Evolutionary conservation across 495 filamentous ascomycete species (phyloP).

Genomic region (Lineolata rhizophorae): DNA sequence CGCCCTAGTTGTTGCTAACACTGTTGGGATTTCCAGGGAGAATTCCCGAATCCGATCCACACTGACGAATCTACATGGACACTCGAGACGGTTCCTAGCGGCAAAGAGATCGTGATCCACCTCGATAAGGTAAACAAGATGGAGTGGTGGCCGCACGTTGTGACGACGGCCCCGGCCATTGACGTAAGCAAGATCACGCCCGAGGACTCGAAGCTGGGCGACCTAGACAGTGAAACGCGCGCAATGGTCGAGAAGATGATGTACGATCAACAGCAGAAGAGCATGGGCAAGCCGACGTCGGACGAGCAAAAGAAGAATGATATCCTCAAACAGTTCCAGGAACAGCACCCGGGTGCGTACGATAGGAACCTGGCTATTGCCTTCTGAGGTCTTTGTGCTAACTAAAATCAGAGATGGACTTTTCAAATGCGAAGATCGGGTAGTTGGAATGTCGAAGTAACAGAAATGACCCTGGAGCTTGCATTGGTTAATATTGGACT

Average conservation of each 20-base stretch:
- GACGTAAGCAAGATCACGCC: conserved; percentile 89
- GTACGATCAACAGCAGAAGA: conserved; percentile 96
- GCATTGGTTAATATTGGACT: too few relatives aligned
- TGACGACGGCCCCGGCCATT: conserved; percentile 65
- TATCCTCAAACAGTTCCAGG: conserved; percentile 79
- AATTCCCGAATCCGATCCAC: conserved; percentile 57
- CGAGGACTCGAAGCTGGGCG: conserved; percentile 71
- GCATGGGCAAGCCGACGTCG: conserved; percentile 64
- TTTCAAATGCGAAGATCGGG: conserved; percentile 53
- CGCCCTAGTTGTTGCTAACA: too few relatives aligned
- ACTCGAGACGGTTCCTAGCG: conserved; percentile 42
- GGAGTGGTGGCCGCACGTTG: conserved; percentile 93
- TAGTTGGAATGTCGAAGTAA: too few relatives aligned
- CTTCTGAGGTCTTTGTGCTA: not conserved
- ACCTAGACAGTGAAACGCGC: conserved; percentile 88
- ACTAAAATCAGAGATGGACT: conserved; percentile 87
- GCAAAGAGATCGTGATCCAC: conserved; percentile 68
- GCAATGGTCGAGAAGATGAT: conserved; percentile 99
- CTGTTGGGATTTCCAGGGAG: too few relatives aligned
- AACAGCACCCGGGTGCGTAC: conserved; percentile 34
- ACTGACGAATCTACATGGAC: conserved; percentile 91
- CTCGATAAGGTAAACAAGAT: conserved; percentile 94
- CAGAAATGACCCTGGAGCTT: too few relatives aligned
- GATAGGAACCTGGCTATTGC: not conserved
- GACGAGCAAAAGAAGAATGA: conserved; percentile 89